These are phyloP conservation scores for Hypoxylon lienhwacheense DNA, from an alignment of 495 filamentous ascomycete species.

Conservation along the genomic window DNA sequence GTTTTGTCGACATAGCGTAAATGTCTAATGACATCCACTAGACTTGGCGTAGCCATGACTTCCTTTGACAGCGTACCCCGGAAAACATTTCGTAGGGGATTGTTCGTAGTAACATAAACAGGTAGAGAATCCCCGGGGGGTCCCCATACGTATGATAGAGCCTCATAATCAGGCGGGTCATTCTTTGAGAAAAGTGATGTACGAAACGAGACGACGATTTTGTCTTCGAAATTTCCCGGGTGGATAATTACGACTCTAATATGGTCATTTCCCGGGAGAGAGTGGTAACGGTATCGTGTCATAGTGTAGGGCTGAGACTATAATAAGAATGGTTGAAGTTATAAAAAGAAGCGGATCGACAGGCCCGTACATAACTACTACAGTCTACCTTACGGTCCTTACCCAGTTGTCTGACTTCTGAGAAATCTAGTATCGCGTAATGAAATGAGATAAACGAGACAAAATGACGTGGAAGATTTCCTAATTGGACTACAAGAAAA, in stretches of 20 bases:
- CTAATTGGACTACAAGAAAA: too few species aligned
- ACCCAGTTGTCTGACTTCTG: too few species aligned
- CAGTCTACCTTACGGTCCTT: too few species aligned
- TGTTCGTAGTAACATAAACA: not conserved
- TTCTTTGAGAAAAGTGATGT: not conserved
- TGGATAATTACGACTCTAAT: constrained; percentile 16
- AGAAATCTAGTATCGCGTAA: too few species aligned
- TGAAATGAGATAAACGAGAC: too few species aligned
- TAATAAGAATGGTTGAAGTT: not conserved
- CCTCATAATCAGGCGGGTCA: constrained; percentile 4
- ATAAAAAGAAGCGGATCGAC: not conserved
- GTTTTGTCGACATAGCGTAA: constrained; percentile 5
- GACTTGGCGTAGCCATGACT: not conserved
- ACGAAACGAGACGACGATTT: constrained; percentile 6
- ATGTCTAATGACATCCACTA: constrained; percentile 4
- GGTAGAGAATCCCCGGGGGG: not conserved
- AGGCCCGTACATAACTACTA: too few species aligned
- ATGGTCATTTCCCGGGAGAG: constrained; percentile 1
- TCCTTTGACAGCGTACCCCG: not conserved
- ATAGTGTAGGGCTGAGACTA: not conserved
- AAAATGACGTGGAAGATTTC: too few species aligned
- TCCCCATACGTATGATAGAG: constrained; percentile 22
- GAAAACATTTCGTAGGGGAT: not conserved
- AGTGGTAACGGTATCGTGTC: not conserved
- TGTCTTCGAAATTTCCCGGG: constrained; percentile 2